Percentiles rank a stretch among this genome's conserved stretches.
phyloP scores from a whole-genome alignment of 345 rosid species.

The Luvunga scandens region DNA sequence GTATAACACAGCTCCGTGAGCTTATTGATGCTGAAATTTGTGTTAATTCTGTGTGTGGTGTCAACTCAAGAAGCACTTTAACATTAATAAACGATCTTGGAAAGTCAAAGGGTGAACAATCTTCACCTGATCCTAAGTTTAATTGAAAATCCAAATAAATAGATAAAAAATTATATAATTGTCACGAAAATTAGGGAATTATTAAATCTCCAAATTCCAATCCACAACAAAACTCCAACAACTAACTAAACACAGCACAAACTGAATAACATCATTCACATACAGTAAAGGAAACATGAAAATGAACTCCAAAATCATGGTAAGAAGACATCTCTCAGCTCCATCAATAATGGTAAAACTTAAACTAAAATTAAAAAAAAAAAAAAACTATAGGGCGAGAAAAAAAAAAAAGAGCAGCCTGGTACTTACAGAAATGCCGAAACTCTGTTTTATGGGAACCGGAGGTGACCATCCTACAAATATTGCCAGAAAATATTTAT shows the following conservation, averaged over 20 bases:
- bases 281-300: neutral
- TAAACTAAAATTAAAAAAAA: neutral
- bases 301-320: neutral
- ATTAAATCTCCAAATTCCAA: neutral
- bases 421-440: conserved; percentile 18
- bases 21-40: no score
- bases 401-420: neutral
- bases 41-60: no score
- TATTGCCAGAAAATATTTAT: neutral
- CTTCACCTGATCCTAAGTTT: no score
- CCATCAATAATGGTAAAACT: no score
- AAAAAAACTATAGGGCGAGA: no score
- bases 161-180: no score
- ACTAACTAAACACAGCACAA: neutral
- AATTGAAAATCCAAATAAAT: no score
- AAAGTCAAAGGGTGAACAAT: no score
- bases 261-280: neutral
- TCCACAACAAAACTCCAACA: neutral
- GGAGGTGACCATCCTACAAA: conserved; percentile 14
- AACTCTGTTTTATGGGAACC: neutral
- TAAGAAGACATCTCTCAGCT: neutral
- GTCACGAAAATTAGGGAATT: neutral
- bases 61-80: no score
- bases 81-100: no score
- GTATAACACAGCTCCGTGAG: no score